Evolutionary conservation across 345 rosid species (phyloP).

Genomic region (Melaleuca quinquenervia): DNA sequence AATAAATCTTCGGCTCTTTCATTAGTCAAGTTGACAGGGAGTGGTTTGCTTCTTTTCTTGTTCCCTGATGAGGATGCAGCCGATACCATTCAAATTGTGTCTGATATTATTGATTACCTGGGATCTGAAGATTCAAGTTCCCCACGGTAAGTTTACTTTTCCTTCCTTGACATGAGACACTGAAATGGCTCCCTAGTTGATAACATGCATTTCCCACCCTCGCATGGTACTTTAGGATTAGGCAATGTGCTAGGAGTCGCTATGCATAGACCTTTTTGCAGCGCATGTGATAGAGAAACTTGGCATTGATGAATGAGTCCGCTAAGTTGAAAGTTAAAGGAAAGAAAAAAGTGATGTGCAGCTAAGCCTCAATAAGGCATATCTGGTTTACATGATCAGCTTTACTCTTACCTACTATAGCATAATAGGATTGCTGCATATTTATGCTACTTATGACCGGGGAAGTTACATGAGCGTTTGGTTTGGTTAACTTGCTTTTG

Average conservation of each 20-base stretch:
- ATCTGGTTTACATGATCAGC: neutral
- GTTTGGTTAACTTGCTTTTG: neutral
- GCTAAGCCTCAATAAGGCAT: neutral
- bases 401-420: neutral
- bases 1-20: slow-evolving; percentile 43
- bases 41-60: slow-evolving; percentile 77
- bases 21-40: slow-evolving; percentile 71
- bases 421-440: too few relatives aligned
- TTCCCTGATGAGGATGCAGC: slow-evolving; percentile 29
- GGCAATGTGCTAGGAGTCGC: neutral
- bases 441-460: neutral
- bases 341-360: neutral
- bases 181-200: neutral
- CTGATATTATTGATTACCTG: slow-evolving; percentile 36
- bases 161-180: neutral
- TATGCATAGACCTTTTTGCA: neutral
- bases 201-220: neutral
- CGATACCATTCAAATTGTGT: slow-evolving; percentile 32
- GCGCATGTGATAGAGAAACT: neutral
- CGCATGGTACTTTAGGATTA: neutral
- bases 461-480: neutral
- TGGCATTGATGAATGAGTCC: neutral
- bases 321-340: neutral
- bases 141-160: slow-evolving; percentile 42
- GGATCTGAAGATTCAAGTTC: slow-evolving; percentile 49